Evolutionary conservation across 257 asterid species (phyloP).

Genomic region (Orobanche coerulescens): DNA sequence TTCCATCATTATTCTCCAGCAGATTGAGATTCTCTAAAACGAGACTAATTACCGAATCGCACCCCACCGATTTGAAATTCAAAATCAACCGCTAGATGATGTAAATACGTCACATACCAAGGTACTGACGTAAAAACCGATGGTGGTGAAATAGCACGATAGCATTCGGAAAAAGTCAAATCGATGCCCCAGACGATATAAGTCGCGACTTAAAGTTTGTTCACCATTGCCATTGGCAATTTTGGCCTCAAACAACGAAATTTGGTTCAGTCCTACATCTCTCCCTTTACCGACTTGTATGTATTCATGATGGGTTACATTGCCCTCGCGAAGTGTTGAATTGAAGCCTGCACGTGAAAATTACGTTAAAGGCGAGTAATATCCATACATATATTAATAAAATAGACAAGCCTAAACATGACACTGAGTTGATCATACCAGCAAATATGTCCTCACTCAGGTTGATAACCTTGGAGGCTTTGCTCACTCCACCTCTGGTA

Average conservation of each 20-base stretch:
- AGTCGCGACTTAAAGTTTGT: slow-evolving; percentile 35
- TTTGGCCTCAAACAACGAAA: slow-evolving; percentile 37
- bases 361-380: slow-evolving; percentile 4
- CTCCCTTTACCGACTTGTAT: slow-evolving; percentile 47
- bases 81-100: background rate
- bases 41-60: too few relatives aligned
- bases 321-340: slow-evolving; percentile 39
- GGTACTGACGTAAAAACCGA: slow-evolving; percentile 36
- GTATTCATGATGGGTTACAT: slow-evolving; percentile 41
- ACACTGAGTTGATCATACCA: slow-evolving; percentile 20
- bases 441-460: slow-evolving; percentile 42
- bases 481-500: slow-evolving; percentile 41
- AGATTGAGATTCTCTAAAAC: too few relatives aligned
- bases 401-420: background rate
- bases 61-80: too few relatives aligned
- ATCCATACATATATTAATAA: background rate
- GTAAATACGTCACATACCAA: slow-evolving; percentile 24
- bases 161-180: slow-evolving; percentile 39
- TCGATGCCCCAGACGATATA: slow-evolving; percentile 38
- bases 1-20: too few relatives aligned
- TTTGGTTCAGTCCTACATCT: slow-evolving; percentile 40
- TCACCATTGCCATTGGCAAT: slow-evolving; percentile 40
- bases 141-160: slow-evolving; percentile 37
- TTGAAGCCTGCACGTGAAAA: slow-evolving; percentile 30
- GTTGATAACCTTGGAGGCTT: slow-evolving; percentile 40